Conservation (phyloP, 1,284 basidiomycete species). For the Jaminaea rosea region DNA sequence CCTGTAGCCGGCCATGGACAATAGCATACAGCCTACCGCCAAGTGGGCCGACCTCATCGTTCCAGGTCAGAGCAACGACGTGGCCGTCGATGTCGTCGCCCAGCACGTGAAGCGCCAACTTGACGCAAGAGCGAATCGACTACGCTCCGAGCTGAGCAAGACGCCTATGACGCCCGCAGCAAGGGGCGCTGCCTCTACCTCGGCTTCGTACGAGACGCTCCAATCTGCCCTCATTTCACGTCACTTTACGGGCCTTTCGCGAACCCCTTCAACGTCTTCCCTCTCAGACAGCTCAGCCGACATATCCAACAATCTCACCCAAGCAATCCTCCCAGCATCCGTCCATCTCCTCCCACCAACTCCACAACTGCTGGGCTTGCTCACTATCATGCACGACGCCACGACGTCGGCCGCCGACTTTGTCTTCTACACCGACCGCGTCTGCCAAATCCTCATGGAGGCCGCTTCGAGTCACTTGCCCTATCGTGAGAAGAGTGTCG, state of each 20-base stretch:
- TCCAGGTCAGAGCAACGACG: conserved; percentile 39
- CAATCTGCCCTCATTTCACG: too few relatives aligned
- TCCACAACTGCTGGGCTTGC: conserved; percentile 59
- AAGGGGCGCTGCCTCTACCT: too few relatives aligned
- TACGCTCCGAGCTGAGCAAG: conserved; percentile 27
- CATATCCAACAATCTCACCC: neutral
- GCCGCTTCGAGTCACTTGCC: conserved; percentile 73
- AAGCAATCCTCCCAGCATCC: conserved; percentile 49
- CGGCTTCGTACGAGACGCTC: too few relatives aligned
- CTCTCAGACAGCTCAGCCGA: too few relatives aligned
- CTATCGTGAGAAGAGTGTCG: conserved; percentile 58
- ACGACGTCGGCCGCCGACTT: conserved; percentile 69
- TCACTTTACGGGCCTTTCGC: too few relatives aligned
- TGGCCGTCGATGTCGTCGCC: conserved; percentile 81
- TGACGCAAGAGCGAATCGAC: conserved; percentile 13
- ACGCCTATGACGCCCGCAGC: conserved; percentile 12
- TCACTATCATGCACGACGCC: conserved; percentile 70
- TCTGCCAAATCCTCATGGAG: conserved; percentile 77
- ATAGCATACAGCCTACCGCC: conserved; percentile 83
- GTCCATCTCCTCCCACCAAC: conserved; percentile 68
- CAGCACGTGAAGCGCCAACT: conserved; percentile 82
- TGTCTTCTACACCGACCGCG: conserved; percentile 74
- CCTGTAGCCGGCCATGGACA: conserved; percentile 69
- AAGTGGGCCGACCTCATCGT: conserved; percentile 63
- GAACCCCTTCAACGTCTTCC: too few relatives aligned